phyloP scores from a whole-genome alignment of 768 basidiomycete genomes.

The Nevesoporus exiguus region DNA sequence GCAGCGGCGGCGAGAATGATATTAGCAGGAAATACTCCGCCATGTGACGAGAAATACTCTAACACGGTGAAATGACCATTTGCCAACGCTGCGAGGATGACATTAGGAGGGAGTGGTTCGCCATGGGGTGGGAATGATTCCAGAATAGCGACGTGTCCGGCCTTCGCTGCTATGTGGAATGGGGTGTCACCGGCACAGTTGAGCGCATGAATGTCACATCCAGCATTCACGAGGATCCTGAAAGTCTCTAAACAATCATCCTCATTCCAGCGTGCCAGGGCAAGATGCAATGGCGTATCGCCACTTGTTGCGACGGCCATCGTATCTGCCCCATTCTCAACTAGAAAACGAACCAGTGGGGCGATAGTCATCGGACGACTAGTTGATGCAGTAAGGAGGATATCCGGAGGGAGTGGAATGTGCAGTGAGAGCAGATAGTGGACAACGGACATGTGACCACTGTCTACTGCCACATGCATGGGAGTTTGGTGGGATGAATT shows the following conservation, averaged over 20 bases:
- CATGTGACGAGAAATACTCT: too few species aligned
- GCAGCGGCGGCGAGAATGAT: too few species aligned
- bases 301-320: not conserved
- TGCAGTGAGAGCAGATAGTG: not conserved
- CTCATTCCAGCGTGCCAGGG: not conserved
- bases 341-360: not conserved
- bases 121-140: too few species aligned
- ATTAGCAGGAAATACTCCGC: too few species aligned
- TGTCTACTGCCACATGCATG: too few species aligned
- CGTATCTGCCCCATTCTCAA: not conserved
- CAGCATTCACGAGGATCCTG: not conserved
- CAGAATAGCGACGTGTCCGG: too few species aligned
- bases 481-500: not conserved
- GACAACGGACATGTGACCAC: not conserved
- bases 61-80: too few species aligned
- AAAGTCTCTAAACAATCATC: not conserved
- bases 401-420: not conserved
- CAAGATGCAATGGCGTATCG: not conserved
- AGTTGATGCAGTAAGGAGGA: not conserved
- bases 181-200: not conserved
- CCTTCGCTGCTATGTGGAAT: not conserved
- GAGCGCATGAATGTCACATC: not conserved
- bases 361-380: too few species aligned
- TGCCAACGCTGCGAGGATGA: too few species aligned
- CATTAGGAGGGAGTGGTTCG: too few species aligned